Evolutionary conservation across 1,139 yeast species (phyloP), one percentile per base, ranked within the genome.

Genomic region (Pichia sp.): DNA sequence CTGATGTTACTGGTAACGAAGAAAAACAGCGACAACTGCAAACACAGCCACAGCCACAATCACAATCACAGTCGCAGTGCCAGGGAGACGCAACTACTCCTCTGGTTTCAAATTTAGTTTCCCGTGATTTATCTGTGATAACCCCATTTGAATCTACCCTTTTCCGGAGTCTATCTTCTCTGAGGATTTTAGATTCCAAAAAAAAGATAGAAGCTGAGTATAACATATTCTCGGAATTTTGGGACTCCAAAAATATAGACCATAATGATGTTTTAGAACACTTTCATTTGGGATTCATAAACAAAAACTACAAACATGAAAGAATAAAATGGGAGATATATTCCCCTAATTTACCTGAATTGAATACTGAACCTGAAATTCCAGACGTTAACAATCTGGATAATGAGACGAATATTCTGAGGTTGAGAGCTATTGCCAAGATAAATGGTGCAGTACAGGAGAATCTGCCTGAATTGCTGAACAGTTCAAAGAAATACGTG

Each of bases 111-210:
- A n/a, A 23, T 23, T 29, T 54, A 15, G 43, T 47, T 11, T 52
- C 50, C 5, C 49, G 55, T 5, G 52, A 52, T 47, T 50, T 52
- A 31, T 51, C 53, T 8, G 34, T 23, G 19, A 41, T 52, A 10
- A 54, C 59, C 15, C 45, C 15, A 6, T 59, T 54, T 53, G 61
- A 59, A 38, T 10, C 30, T 8, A 8, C 5, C 3, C 5, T 59
- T 1, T 55, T 55, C 13, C 11, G 51, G 5, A 50, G 54, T 16
- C 11, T 58, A 13, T 43, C 53, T 3, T 40, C 50, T 1, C 29
- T 58, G 19, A 46, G 32, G 30, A 26, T 56, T 7, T 32, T 56
- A 7, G 50, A 56, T 42, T 26, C 59, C 1, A 6, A 19, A 8
- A 45, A 54, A 10, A 50, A 54, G 36, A 16, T 49, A 1, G 10